These are phyloP conservation scores for Camellia oleifera DNA, from an alignment of 179 eudicot genomes.

Conservation along the genomic window DNA sequence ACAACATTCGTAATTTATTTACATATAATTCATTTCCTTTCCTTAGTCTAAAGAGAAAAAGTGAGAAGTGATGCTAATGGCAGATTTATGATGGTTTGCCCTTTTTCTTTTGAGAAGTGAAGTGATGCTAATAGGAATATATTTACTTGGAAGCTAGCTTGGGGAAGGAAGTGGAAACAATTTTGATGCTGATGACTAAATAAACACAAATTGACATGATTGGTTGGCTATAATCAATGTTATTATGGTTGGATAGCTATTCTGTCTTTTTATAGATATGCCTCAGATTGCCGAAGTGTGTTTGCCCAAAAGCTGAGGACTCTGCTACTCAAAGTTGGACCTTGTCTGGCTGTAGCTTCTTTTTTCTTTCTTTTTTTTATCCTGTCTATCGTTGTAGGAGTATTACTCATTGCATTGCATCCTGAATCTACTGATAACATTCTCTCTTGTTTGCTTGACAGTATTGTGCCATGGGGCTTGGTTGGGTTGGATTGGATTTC, in stretches of 20 bases:
- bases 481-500: constrained; percentile 97
- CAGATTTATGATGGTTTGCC: not conserved
- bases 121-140: not conserved
- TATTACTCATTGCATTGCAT: not conserved
- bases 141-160: not conserved
- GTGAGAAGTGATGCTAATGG: not conserved
- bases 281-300: not conserved
- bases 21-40: not conserved
- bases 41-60: not conserved
- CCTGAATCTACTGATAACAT: not conserved
- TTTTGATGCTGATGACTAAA: not conserved
- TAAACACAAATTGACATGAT: not conserved
- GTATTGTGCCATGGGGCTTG: constrained; percentile 99
- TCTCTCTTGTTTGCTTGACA: constrained; percentile 30
- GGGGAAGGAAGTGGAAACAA: not conserved
- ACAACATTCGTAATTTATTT: not conserved
- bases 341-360: not conserved
- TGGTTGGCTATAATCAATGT: not conserved
- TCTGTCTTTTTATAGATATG: not conserved
- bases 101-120: not conserved
- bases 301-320: not conserved
- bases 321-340: not conserved
- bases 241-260: not conserved
- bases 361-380: not conserved
- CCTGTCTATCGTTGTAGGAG: not conserved